phyloP scores from a whole-genome alignment of 2,329 filamentous ascomycete genomes.

The Rutstroemia sp. region DNA sequence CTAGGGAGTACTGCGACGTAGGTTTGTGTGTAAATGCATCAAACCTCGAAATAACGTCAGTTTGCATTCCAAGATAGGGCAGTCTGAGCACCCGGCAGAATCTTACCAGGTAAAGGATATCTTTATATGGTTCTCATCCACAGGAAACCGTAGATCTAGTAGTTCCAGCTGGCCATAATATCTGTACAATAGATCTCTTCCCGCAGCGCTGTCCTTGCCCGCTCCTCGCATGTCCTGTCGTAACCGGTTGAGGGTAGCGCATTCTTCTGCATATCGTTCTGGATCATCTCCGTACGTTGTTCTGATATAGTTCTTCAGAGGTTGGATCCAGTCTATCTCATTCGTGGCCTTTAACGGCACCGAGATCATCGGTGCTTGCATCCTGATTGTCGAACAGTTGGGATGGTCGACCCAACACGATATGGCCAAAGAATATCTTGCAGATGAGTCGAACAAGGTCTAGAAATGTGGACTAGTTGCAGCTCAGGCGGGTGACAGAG shows the following conservation, averaged over 20 bases:
- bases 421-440: not conserved
- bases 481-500: not conserved
- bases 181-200: slow-evolving; percentile 86
- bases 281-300: slow-evolving; percentile 94
- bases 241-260: slow-evolving; percentile 84
- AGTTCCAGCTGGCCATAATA: slow-evolving; percentile 98
- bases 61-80: not conserved
- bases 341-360: slow-evolving; percentile 88
- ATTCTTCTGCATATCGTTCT: slow-evolving; percentile 92
- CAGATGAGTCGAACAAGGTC: not conserved
- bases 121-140: slow-evolving; percentile 98
- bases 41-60: slow-evolving; percentile 55
- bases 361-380: slow-evolving; percentile 92
- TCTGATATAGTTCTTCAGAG: slow-evolving; percentile 88
- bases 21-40: slow-evolving; percentile 98
- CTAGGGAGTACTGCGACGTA: slow-evolving; percentile 93
- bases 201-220: slow-evolving; percentile 91
- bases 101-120: slow-evolving; percentile 92
- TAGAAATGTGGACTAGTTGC: not conserved
- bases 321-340: slow-evolving; percentile 95
- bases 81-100: not conserved
- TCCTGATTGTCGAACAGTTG: slow-evolving; percentile 29
- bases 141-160: slow-evolving; percentile 87
- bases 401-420: not conserved
- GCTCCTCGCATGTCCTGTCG: slow-evolving; percentile 98